Percentiles rank a stretch among this genome's conserved stretches.
Conservation (phyloP, 2,329 filamentous ascomycete species). For the Diplodia intermedia region DNA sequence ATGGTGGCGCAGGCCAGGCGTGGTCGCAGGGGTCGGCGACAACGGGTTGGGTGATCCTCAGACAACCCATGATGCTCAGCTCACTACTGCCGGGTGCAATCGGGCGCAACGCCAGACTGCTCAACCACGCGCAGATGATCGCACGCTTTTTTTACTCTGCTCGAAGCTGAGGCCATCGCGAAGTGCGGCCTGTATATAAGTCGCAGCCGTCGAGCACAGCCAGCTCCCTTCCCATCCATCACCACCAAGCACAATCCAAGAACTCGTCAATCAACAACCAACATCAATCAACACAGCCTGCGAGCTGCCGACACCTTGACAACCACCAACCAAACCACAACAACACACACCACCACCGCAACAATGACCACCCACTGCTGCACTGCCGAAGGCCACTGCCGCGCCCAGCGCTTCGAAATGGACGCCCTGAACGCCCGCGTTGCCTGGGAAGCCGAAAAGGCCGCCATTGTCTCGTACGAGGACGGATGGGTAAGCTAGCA, state of each 20-base stretch:
- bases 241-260: background rate
- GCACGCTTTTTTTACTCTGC: background rate
- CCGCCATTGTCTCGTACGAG: constrained; percentile 35
- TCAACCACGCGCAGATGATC: constrained; percentile 27
- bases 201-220: background rate
- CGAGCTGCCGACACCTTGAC: constrained; percentile 7
- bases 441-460: constrained; percentile 37
- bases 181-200: constrained; percentile 5
- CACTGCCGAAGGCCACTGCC: constrained; percentile 38
- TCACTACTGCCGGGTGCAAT: constrained; percentile 19
- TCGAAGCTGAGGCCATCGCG: constrained; percentile 6
- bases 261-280: background rate
- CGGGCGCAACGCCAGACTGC: constrained; percentile 7
- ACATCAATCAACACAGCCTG: constrained; percentile 7
- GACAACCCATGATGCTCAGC: constrained; percentile 29
- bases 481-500: constrained; percentile 34
- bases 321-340: constrained; percentile 8
- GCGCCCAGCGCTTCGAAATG: constrained; percentile 40
- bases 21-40: background rate
- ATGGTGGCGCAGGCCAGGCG: constrained; percentile 20
- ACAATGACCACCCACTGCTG: constrained; percentile 31
- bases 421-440: constrained; percentile 33
- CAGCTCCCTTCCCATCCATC: constrained; percentile 13
- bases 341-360: background rate
- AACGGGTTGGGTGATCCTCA: constrained; percentile 30